Conservation (phyloP, 768 basidiomycete species). For the Strobilomyces dryophilus region DNA sequence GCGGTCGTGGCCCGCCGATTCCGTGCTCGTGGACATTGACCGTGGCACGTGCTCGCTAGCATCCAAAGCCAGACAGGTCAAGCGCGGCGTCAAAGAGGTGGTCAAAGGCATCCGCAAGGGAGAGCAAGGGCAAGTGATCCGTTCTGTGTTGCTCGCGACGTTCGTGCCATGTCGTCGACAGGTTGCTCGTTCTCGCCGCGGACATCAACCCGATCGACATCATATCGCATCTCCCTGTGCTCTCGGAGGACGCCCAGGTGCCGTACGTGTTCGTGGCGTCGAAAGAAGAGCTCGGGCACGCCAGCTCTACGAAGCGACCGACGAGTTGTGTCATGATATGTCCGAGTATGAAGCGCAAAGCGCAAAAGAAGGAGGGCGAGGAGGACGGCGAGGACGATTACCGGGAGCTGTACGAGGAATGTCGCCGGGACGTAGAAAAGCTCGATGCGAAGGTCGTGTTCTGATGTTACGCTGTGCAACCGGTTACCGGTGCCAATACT, state of each 20-base stretch:
- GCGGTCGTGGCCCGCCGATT: background rate
- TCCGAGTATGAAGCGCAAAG: conserved; percentile 72
- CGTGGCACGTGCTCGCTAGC: conserved; percentile 43
- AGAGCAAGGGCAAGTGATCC: conserved; percentile 77
- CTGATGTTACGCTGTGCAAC: conserved; percentile 30
- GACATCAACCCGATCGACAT: conserved; percentile 99
- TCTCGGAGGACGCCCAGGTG: conserved; percentile 90
- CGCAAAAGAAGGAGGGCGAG: conserved; percentile 55
- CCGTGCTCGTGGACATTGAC: background rate
- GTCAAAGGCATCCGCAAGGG: conserved; percentile 97
- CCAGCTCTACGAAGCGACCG: conserved; percentile 95
- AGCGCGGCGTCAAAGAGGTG: conserved; percentile 97
- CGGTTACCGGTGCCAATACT: background rate
- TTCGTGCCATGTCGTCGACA: conserved; percentile 27
- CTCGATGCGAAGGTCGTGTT: conserved; percentile 69
- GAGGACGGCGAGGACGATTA: conserved; percentile 81
- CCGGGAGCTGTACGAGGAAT: conserved; percentile 81
- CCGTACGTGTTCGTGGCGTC: conserved; percentile 88
- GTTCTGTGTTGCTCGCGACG: background rate
- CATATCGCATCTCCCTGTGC: conserved; percentile 91
- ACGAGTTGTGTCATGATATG: conserved; percentile 98
- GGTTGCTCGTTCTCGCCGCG: conserved; percentile 87
- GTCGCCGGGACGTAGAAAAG: conserved; percentile 79
- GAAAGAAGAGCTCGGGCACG: conserved; percentile 94
- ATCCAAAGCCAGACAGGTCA: conserved; percentile 91